Evolutionary conservation across 2,329 filamentous ascomycete species (phyloP).

Genomic region (Fusarium staphyleae): DNA sequence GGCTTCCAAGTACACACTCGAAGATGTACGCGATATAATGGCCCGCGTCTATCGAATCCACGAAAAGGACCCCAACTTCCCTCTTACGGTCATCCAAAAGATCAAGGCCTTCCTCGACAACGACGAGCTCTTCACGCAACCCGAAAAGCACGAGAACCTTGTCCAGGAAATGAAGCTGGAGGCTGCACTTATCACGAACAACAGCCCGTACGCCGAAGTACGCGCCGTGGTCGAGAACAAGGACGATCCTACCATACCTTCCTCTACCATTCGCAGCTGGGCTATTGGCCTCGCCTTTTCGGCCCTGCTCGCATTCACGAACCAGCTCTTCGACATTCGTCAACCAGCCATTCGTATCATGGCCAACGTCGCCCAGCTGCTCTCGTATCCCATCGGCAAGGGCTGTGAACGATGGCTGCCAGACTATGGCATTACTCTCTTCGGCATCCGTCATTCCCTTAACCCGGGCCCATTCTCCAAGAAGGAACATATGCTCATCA

Average conservation of each 20-base stretch:
- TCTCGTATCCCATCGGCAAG: constrained; percentile 63
- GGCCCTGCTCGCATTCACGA: constrained; percentile 57
- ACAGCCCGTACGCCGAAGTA: constrained; percentile 65
- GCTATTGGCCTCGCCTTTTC: constrained; percentile 60
- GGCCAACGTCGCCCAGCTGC: constrained; percentile 63
- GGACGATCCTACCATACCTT: constrained; percentile 57
- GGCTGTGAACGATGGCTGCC: constrained; percentile 59
- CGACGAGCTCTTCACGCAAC: constrained; percentile 52
- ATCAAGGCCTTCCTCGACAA: constrained; percentile 54
- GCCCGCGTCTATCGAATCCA: constrained; percentile 50
- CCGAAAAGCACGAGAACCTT: constrained; percentile 56
- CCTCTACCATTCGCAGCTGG: constrained; percentile 64
- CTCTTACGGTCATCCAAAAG: constrained; percentile 49
- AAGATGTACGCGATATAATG: constrained; percentile 54
- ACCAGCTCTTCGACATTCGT: constrained; percentile 66
- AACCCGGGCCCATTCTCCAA: constrained; percentile 65
- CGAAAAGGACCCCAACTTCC: constrained; percentile 54
- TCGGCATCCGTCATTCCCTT: constrained; percentile 55
- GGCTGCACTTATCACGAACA: constrained; percentile 60
- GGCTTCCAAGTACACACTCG: constrained; percentile 51
- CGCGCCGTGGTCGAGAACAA: constrained; percentile 64
- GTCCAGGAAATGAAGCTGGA: constrained; percentile 64
- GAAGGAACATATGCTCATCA: constrained; percentile 69
- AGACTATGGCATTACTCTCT: constrained; percentile 56
- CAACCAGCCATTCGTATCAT: constrained; percentile 62